phyloP scores from a whole-genome alignment of 2,329 filamentous ascomycete species.

The Pseudogymnoascus sp. region DNA sequence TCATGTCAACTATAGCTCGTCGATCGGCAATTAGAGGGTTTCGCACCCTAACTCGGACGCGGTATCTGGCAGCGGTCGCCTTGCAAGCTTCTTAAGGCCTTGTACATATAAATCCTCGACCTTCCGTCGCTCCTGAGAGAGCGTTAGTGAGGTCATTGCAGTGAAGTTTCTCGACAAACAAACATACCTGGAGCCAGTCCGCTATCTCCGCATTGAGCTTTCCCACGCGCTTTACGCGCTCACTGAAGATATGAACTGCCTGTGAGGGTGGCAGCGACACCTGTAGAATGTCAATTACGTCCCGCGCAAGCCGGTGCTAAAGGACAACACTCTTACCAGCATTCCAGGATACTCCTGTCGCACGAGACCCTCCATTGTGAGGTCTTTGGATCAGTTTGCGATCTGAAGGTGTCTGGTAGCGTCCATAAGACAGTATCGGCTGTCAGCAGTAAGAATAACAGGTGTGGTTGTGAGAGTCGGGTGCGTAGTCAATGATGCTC shows the following conservation, averaged over 20 bases:
- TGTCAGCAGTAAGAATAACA: slow-evolving; percentile 3
- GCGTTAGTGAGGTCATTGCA: slow-evolving; percentile 20
- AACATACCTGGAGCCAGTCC: slow-evolving; percentile 84
- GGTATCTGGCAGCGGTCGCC: slow-evolving; percentile 66
- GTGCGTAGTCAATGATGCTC: not conserved
- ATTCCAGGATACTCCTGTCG: slow-evolving; percentile 88
- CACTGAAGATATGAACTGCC: slow-evolving; percentile 73
- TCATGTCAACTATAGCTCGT: slow-evolving; percentile 20
- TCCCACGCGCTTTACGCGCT: slow-evolving; percentile 79
- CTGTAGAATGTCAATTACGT: slow-evolving; percentile 40
- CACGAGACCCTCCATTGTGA: slow-evolving; percentile 65
- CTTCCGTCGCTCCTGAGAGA: slow-evolving; percentile 73
- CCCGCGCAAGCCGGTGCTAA: slow-evolving; percentile 14
- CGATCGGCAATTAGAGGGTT: slow-evolving; percentile 10
- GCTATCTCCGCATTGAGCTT: slow-evolving; percentile 86
- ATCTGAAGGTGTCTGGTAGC: not conserved
- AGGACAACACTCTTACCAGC: slow-evolving; percentile 61
- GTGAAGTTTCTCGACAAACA: not conserved
- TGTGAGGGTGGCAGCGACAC: slow-evolving; percentile 72
- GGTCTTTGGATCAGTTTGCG: slow-evolving; percentile 2
- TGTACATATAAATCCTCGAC: slow-evolving; percentile 86
- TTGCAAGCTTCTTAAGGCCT: slow-evolving; percentile 71
- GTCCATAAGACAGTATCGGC: slow-evolving; percentile 6
- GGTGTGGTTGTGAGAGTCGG: not conserved
- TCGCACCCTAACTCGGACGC: slow-evolving; percentile 80